These are phyloP conservation scores for Cocos nucifera DNA, from an alignment of 176 grass and related monocot species.

Conservation along the genomic window DNA sequence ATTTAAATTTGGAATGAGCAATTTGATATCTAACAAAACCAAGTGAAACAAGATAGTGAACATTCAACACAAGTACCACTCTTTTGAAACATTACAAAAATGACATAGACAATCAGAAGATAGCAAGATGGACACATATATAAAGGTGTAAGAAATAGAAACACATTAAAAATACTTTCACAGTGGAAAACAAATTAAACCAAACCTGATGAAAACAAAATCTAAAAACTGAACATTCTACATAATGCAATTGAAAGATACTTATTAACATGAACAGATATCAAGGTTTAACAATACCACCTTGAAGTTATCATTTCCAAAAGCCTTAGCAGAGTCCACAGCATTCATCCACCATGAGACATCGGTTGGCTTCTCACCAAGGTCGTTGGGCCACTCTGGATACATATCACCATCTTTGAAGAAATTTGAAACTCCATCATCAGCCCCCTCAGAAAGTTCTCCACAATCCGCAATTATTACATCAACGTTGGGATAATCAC, in stretches of 20 bases:
- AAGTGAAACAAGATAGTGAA: no score
- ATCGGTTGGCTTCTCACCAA: constrained; percentile 67
- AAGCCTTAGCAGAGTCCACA: constrained; percentile 68
- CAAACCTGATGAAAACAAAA: no score
- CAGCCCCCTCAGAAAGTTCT: constrained; percentile 65
- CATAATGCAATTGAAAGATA: not conserved
- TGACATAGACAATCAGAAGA: no score
- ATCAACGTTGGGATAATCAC: constrained; percentile 43
- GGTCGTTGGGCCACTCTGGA: constrained; percentile 89
- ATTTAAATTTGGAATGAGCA: constrained; percentile 19
- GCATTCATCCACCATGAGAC: constrained; percentile 86
- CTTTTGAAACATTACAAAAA: no score
- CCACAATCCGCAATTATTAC: constrained; percentile 66
- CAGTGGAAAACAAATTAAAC: no score
- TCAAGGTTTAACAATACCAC: constrained; percentile 15
- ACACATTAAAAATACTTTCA: no score
- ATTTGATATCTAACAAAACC: not conserved
- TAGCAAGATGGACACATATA: not conserved
- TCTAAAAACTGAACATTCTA: no score
- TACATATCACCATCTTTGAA: constrained; percentile 81
- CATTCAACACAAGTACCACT: no score
- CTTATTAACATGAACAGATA: not conserved
- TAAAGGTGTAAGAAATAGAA: no score
- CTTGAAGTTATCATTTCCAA: constrained; percentile 89
- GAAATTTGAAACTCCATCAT: constrained; percentile 68